Base-by-base conservation (phyloP, 2,329 filamentous ascomycete species). In the Colletotrichum graminicola region DNA sequence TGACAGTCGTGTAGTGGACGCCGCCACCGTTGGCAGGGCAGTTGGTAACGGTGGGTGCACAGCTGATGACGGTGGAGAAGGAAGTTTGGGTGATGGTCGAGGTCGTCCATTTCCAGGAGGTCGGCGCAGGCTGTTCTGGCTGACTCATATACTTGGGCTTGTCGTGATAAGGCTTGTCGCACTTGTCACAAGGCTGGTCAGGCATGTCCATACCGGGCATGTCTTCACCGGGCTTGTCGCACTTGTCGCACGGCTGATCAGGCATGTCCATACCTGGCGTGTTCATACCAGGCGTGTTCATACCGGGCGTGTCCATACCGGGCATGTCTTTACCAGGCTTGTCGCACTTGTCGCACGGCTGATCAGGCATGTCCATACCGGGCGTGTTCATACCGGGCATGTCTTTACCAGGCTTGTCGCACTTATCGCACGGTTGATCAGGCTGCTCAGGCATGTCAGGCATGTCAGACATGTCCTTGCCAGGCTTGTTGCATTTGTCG, bases 11-110 rank as follows among this genome's bases (percentile, higher is more conserved):
- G 70, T 74, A 72, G 49, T 76, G 51, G 72, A 79, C 78, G 67
- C 77, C 80, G 74, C 75, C 76, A 36, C 59, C 68, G 18, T 65
- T 65, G 62, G 75, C 81, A n/a, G 82, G 82, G 80, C 83, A 85
- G 68, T 71, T 34, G 52, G 66, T 57, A 75, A 81, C 79, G 52
- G 77, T 75, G 54, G 80, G 75, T 23, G 77, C 73, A 77, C 83
- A 85, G 78, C 77, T 79, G 74, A 78, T 78, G 75, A 85, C 74
- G 63, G 83, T 85, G 66, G 78, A 78, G 61, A 79, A 76, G 51
- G 78, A 76, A 26, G 82, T 84, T 63, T 77, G 76, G 63, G 79
- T 83, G 75, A 84, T 75, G 72, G 82, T 85, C 78, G 80, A 82
- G 47, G 81, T 84, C 34, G 79, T 81, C 81, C 81, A 84, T 73